Evolutionary conservation across 805 yeast genomes (phyloP).

Genomic region (Candida namnaoensis): DNA sequence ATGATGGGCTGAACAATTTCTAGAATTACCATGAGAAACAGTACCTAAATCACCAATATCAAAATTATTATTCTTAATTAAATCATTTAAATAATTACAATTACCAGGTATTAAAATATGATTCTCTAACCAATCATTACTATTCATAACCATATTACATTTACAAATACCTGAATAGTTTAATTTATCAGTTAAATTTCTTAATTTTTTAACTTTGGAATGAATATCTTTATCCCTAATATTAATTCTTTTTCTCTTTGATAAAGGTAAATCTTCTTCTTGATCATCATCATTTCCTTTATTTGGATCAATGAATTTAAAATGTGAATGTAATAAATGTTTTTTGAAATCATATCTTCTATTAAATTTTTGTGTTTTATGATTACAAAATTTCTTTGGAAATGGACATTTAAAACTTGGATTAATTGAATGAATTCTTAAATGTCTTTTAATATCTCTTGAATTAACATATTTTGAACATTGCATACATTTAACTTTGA

Average conservation of each 20-base stretch:
- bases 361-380: slow-evolving; percentile 54
- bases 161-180: slow-evolving; percentile 41
- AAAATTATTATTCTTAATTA: too few relatives aligned
- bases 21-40: too few relatives aligned
- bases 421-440: slow-evolving; percentile 50
- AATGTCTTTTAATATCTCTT: slow-evolving; percentile 55
- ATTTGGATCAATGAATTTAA: slow-evolving; percentile 37
- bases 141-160: slow-evolving; percentile 41
- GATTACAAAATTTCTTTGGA: slow-evolving; percentile 44
- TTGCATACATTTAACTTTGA: slow-evolving; percentile 27
- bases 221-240: neutral
- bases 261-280: too few relatives aligned
- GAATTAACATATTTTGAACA: slow-evolving; percentile 42
- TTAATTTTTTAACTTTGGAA: slow-evolving; percentile 21
- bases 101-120: slow-evolving; percentile 35
- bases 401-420: slow-evolving; percentile 51
- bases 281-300: too few relatives aligned
- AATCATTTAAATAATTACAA: neutral
- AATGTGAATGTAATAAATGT: slow-evolving; percentile 54
- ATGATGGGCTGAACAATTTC: too few relatives aligned
- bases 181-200: slow-evolving; percentile 45
- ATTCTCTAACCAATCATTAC: slow-evolving; percentile 45
- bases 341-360: slow-evolving; percentile 63
- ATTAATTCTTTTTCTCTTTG: too few relatives aligned
- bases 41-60: too few relatives aligned